Evolutionary conservation across 139 green algal genomes (phyloP).

Genomic region (Picochlorum sp.): DNA sequence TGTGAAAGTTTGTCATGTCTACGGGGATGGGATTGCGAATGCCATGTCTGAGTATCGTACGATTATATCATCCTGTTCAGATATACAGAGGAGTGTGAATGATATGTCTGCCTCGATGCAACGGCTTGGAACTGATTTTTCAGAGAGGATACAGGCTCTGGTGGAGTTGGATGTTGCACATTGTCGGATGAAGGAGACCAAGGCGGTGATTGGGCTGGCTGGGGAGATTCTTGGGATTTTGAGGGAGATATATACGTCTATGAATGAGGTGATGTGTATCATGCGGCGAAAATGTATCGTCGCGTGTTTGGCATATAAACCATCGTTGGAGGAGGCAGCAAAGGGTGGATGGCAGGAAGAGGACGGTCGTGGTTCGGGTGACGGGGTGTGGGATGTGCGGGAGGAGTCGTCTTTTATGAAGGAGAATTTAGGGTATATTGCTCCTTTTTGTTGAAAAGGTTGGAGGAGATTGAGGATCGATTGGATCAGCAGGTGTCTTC

Average conservation of each 20-base stretch:
- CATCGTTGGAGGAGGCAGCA: no score
- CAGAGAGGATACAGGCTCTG: neutral
- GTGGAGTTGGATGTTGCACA: neutral
- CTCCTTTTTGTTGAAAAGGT: no score
- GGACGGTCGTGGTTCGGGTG: no score
- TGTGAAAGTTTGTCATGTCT: neutral
- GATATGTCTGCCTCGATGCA: conserved; percentile 4
- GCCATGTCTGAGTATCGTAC: neutral
- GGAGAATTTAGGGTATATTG: no score
- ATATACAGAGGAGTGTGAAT: neutral
- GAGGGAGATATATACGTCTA: neutral
- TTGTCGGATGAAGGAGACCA: neutral
- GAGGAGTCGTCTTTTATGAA: no score
- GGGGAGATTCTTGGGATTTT: conserved; percentile 2
- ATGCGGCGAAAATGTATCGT: neutral
- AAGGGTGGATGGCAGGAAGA: no score
- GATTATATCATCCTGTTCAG: neutral
- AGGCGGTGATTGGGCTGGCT: neutral
- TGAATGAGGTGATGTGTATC: neutral
- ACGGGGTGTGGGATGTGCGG: no score
- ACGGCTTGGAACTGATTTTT: conserved; percentile 8
- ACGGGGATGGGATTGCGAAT: neutral
- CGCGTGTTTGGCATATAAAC: conserved; percentile 4
- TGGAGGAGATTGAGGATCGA: no score
- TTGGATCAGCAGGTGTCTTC: no score